phyloP scores from a whole-genome alignment of 164 flowering plant species.

The Berberis thunbergii region DNA sequence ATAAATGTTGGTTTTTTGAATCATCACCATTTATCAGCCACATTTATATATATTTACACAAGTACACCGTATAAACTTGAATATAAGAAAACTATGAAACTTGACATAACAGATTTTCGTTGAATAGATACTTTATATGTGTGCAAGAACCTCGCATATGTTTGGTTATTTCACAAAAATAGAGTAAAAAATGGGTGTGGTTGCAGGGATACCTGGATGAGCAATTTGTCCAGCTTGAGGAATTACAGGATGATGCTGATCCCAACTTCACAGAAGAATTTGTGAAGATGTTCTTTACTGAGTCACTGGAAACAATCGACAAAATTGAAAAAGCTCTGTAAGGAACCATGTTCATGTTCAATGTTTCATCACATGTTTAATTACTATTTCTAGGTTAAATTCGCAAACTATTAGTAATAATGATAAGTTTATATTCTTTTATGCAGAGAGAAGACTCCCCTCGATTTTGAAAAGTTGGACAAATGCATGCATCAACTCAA shows the following conservation, averaged over 20 bases:
- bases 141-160: too few relatives aligned
- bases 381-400: too few relatives aligned
- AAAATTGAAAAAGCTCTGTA: constrained; percentile 56
- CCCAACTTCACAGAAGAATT: constrained; percentile 78
- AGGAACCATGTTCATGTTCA: constrained; percentile 11
- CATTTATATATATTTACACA: too few relatives aligned
- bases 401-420: too few relatives aligned
- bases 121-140: too few relatives aligned
- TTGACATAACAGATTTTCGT: too few relatives aligned
- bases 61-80: too few relatives aligned
- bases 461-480: constrained; percentile 51
- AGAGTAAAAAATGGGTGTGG: neutral
- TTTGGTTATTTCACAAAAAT: too few relatives aligned
- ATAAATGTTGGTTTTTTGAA: too few relatives aligned
- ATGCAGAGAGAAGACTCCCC: constrained; percentile 43
- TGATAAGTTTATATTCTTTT: neutral
- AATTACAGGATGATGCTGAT: constrained; percentile 58
- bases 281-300: constrained; percentile 48
- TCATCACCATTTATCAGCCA: too few relatives aligned
- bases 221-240: constrained; percentile 59
- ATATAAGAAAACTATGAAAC: too few relatives aligned
- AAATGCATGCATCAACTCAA: constrained; percentile 57
- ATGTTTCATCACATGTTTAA: neutral
- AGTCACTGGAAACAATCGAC: constrained; percentile 38
- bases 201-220: constrained; percentile 64